Conservation (phyloP, 371 early-diverging fungal species). For the Mortierella sp. region DNA sequence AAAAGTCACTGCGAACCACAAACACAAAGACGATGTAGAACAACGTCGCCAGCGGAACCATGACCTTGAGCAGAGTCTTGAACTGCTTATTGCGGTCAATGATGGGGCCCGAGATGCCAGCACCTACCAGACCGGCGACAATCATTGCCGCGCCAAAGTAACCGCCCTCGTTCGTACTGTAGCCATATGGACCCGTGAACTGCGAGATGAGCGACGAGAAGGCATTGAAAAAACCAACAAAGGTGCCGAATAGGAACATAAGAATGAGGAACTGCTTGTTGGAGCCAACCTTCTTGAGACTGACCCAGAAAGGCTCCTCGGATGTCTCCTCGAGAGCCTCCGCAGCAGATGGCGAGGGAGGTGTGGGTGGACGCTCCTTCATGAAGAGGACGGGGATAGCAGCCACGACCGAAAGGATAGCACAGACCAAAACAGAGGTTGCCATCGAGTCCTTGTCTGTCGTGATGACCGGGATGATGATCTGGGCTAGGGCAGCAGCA, state of each 20-base stretch:
- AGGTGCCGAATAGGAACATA: slow-evolving; percentile 63
- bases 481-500: slow-evolving; percentile 68
- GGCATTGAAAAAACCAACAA: slow-evolving; percentile 73
- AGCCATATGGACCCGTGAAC: slow-evolving; percentile 74
- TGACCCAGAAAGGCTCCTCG: slow-evolving; percentile 59
- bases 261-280: slow-evolving; percentile 69
- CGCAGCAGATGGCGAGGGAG: slow-evolving; percentile 59
- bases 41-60: slow-evolving; percentile 62
- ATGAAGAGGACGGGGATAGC: slow-evolving; percentile 63
- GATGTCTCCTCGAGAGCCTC: slow-evolving; percentile 36
- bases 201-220: slow-evolving; percentile 71
- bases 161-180: slow-evolving; percentile 67
- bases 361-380: slow-evolving; percentile 60
- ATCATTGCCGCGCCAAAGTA: slow-evolving; percentile 67
- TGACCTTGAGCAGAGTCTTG: slow-evolving; percentile 56
- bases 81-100: slow-evolving; percentile 65
- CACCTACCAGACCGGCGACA: slow-evolving; percentile 67
- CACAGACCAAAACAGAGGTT: slow-evolving; percentile 60
- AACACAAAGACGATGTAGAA: slow-evolving; percentile 61
- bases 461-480: slow-evolving; percentile 65
- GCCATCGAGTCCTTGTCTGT: slow-evolving; percentile 54
- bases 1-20: slow-evolving; percentile 59
- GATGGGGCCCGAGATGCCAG: slow-evolving; percentile 63
- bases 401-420: slow-evolving; percentile 58
- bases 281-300: slow-evolving; percentile 59